These are phyloP conservation scores for Sclerotinia subarctica DNA, from an alignment of 2,329 filamentous ascomycete species.

Conservation along the genomic window DNA sequence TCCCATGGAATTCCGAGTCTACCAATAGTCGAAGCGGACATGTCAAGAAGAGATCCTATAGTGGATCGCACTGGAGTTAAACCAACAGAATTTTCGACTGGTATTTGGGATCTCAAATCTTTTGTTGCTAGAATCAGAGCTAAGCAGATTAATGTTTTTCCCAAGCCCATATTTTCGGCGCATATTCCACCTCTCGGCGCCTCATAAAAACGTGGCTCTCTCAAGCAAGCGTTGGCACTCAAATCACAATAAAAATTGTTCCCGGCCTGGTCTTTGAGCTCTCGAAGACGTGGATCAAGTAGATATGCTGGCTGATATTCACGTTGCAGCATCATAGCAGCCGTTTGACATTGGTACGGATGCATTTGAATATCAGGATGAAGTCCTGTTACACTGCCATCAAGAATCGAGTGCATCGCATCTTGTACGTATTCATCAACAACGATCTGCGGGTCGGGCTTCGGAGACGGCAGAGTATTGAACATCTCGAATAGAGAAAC, in stretches of 20 bases:
- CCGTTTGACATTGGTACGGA: constrained; percentile 75
- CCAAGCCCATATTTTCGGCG: constrained; percentile 76
- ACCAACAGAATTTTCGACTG: constrained; percentile 54
- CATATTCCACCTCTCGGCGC: constrained; percentile 71
- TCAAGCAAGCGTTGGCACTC: constrained; percentile 58
- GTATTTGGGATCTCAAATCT: constrained; percentile 62
- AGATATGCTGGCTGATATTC: constrained; percentile 63
- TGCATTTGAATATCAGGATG: constrained; percentile 60
- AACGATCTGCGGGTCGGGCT: constrained; percentile 51
- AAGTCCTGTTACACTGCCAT: constrained; percentile 54
- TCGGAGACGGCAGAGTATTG: constrained; percentile 68
- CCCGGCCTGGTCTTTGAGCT: constrained; percentile 58
- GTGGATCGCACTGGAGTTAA: constrained; percentile 42
- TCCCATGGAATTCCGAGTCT: constrained; percentile 69
- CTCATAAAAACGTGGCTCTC: constrained; percentile 70
- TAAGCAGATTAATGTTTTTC: constrained; percentile 87
- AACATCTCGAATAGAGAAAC: constrained; percentile 66
- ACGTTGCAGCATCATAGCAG: constrained; percentile 78
- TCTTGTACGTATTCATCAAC: constrained; percentile 49
- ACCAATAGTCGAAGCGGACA: constrained; percentile 69
- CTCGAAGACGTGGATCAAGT: constrained; percentile 70
- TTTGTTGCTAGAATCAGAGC: constrained; percentile 73
- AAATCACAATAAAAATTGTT: constrained; percentile 67
- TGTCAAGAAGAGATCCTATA: constrained; percentile 66
- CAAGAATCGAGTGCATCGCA: constrained; percentile 55